Evolutionary conservation across 1,139 yeast species (phyloP), one percentile per base, ranked within the genome.

Genomic region (Candida buenavistaensis): DNA sequence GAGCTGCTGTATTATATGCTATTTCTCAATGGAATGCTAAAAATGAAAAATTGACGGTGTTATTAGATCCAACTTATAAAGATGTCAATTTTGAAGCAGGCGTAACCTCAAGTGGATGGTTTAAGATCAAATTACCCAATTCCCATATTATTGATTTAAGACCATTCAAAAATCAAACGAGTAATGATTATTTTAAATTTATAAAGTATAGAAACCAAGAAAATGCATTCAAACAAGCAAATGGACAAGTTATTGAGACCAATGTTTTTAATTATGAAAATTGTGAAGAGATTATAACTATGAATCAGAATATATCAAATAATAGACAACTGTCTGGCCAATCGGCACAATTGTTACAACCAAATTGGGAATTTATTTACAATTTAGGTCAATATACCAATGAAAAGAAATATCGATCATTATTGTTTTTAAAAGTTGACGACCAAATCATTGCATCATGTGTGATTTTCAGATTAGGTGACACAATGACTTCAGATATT

Each of bases 401-500:
- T 29, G 54, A 54, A 28, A 52, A 58, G 17, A 41, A 50, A 13
- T 50, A 55, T 23, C 44, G 73, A 12, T 51, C 68, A 5, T 45
- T 68, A 16, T 44, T 68, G 23, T 68, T 64, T 46, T 51, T 68
- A 29, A 62, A 62, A 46, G 68, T 67, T 8, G 62, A 55, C 26
- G 67, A 49, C 14, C 42, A 51, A 30, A 45, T 59, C 6, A 58
- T 68, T 27, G 75, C 74, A 1, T 63, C 72, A 3, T 68, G 72
- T 38, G 67, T 68, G 3, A 50, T 68, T 17, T 68, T 67, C 51
- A 43, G 72, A 23, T 52, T 68, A 13, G 74, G 74, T 2, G 69
- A 64, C 27, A 68, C 75, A 0, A 62, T 68, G 33, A 68, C 75
- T 1, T 62, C 71, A 5, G 75, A 68, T 43, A 50, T 68, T 5